phyloP scores from a whole-genome alignment of 202 grass and related monocot species.

The Eragrostis tef region DNA sequence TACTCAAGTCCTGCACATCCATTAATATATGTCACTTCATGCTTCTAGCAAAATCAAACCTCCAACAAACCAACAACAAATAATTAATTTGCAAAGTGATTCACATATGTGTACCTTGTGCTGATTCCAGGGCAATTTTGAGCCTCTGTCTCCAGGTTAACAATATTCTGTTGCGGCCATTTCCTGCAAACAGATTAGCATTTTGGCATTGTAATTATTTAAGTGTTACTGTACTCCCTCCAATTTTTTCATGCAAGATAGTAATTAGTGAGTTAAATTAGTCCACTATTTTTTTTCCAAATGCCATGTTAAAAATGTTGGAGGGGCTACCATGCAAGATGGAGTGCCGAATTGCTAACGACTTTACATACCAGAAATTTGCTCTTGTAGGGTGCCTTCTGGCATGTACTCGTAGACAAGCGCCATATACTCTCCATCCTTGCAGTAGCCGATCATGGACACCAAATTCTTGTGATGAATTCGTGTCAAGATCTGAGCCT shows the following conservation, averaged over 20 bases:
- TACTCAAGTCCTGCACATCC: slow-evolving; percentile 57
- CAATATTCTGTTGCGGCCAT: neutral
- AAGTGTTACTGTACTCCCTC: no score
- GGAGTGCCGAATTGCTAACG: no score
- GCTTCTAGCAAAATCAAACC: neutral
- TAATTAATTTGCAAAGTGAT: neutral
- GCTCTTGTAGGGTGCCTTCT: slow-evolving; percentile 58
- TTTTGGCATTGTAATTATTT: neutral
- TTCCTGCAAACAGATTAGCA: slow-evolving; percentile 40
- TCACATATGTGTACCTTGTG: slow-evolving; percentile 49
- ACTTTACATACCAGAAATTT: slow-evolving; percentile 49
- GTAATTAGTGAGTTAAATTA: no score
- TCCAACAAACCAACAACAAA: neutral
- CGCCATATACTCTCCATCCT: slow-evolving; percentile 47
- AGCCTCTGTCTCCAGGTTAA: slow-evolving; percentile 65
- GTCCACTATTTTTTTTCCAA: no score
- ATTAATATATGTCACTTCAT: neutral
- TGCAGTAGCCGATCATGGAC: slow-evolving; percentile 67
- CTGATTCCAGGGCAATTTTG: slow-evolving; percentile 56
- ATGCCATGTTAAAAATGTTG: no score
- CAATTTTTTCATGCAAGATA: no score
- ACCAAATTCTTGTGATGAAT: slow-evolving; percentile 75
- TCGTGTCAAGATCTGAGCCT: slow-evolving; percentile 55
- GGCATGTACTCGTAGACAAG: slow-evolving; percentile 74
- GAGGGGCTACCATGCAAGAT: no score